Evolutionary conservation across 148 eudicot species (phyloP).

Genomic region (Dysphania ambrosioides): DNA sequence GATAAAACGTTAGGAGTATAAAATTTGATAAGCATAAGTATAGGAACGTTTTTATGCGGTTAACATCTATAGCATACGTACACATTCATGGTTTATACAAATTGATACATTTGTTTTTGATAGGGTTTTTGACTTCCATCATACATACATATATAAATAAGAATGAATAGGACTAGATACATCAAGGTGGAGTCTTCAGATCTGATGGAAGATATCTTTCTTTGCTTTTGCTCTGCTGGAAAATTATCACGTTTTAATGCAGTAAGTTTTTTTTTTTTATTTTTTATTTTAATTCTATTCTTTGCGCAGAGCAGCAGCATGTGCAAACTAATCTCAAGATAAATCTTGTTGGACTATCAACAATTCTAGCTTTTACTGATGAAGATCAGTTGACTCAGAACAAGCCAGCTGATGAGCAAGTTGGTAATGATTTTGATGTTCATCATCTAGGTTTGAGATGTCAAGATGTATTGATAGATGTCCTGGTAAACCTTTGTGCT

Average conservation of each 20-base stretch:
- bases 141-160: no score
- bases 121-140: no score
- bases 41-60: no score
- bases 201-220: no score
- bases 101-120: no score
- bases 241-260: constrained; percentile 13
- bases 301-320: constrained; percentile 74
- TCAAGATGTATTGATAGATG: constrained; percentile 39
- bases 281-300: no score
- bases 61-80: no score
- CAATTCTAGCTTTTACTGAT: constrained; percentile 58
- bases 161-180: no score
- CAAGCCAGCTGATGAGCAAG: constrained; percentile 26
- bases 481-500: constrained; percentile 56
- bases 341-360: constrained; percentile 52
- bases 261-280: constrained; percentile 2
- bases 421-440: constrained; percentile 32
- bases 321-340: constrained; percentile 77
- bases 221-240: neutral
- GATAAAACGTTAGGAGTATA: no score
- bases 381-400: constrained; percentile 42
- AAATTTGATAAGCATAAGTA: no score
- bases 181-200: no score
- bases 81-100: no score
- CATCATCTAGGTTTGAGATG: constrained; percentile 54